Evolutionary conservation across 345 rosid species (phyloP), one percentile per base, ranked within the genome.

Genomic region (Aquilaria yunnanensis): DNA sequence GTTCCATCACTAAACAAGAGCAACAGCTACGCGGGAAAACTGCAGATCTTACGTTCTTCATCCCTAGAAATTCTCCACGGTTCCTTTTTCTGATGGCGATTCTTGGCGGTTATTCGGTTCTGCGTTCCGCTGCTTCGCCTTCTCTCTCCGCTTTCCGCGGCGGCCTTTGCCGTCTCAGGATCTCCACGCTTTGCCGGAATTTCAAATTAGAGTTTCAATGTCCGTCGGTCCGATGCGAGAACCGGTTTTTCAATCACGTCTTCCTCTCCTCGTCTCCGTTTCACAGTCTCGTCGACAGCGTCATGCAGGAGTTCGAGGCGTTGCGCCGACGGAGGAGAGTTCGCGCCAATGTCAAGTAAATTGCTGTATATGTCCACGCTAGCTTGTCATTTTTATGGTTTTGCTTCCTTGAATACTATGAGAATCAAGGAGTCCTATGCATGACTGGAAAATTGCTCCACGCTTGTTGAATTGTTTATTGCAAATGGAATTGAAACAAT

Each of bases 271-370:
- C 76, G 61, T 72, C 70, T 70, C 83, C 89, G 34, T 72, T 67
- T 59, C 79, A 81, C 59, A 86, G 89, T 66, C 75, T 93, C 53
- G 80, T 86, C 51, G 92, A 88, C 34, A 74, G 77, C 67, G 85
- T 83, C 75, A 63, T 81, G 72, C 84, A 85, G 63, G 94, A 80
- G 80, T 80, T 86, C 62, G 70, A 70, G 52, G 72, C 83, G 56
- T 59, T 64, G 57, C 78, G 64, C 65, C 67, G 62, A 59, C 81
- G 89, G 32, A 79, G 77, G 65, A 60, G 73, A 57, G 85, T 77
- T 69, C 78, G 86, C 72, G 83, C 92, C 66, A 81, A 82, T 54
- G 78, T 85, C 56, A 89, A 84, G 96, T 92, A 74, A 37, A 77
- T 58, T 64, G 12, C 12, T 14, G 14, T 53, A 13, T 0, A 33